phyloP scores from a whole-genome alignment of 352 stramenopile species.

The Phytophthora nicotianae region DNA sequence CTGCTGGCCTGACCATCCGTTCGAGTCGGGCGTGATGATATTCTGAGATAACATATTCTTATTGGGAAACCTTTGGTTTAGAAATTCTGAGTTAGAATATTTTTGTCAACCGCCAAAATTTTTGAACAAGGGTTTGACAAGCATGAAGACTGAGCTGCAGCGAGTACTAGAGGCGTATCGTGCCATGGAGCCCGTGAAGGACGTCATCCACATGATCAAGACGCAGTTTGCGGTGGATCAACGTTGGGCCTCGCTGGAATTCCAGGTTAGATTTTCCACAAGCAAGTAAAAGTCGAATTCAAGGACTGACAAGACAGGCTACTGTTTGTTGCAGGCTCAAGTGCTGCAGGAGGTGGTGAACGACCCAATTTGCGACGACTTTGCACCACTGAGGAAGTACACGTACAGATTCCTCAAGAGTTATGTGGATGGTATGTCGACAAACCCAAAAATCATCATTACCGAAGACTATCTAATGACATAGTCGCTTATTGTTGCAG shows the following conservation, averaged over 20 bases:
- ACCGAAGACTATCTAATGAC: not conserved
- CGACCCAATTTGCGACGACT: conserved; percentile 64
- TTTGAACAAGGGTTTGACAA: conserved; percentile 4
- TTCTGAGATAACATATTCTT: not conserved
- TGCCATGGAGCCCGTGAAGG: conserved; percentile 60
- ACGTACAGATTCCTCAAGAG: conserved; percentile 75
- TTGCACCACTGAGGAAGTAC: conserved; percentile 62
- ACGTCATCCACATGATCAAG: conserved; percentile 48
- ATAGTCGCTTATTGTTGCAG: conserved; percentile 26
- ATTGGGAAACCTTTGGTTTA: no score
- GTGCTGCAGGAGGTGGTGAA: conserved; percentile 59
- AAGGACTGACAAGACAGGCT: not conserved
- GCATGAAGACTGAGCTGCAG: conserved; percentile 33
- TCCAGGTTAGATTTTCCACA: conserved; percentile 57
- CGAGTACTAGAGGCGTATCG: conserved; percentile 65
- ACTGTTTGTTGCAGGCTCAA: conserved; percentile 41
- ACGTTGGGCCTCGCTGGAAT: conserved; percentile 55
- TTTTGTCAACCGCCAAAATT: no score
- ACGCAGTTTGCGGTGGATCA: conserved; percentile 24
- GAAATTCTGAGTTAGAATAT: no score
- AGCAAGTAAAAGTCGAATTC: not conserved
- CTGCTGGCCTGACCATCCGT: conserved; percentile 10
- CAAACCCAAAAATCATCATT: not conserved
- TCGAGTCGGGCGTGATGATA: conserved; percentile 5
- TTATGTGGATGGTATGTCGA: conserved; percentile 57